Evolutionary conservation across 257 asterid genomes (phyloP), one percentile per base, ranked within the genome.

Genomic region (Plantago major): DNA sequence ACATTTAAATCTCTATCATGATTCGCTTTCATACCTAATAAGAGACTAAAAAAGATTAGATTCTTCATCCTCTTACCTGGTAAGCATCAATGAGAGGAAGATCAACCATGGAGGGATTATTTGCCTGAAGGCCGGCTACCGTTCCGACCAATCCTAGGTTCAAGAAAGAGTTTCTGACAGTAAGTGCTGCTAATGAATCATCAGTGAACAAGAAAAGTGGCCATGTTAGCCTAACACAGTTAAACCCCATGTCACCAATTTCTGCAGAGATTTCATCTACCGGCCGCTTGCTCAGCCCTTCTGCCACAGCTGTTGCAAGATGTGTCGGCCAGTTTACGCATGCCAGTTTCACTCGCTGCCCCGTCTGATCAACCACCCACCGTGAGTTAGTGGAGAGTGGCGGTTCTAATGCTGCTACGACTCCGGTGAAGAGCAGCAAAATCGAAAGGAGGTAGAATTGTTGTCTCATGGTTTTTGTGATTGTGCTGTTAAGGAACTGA

Each of bases 181-280:
- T 82, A 0, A 69, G 10, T 4, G 95, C 79, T 37, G 86, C 88
- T 64, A 92, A 71, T 16, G 95, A 50, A 26, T 79, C 86, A 64
- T 92, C 84, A 0, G 95, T 89, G 53, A 87, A 79, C 89, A 92
- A 68, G 74, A 81, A 86, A 11, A 92, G 95, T 13, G 97, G 95
- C 99, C 99, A 92, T 37, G 98, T 86, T 10, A 92, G 75, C 73
- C 98, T 77, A 19, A 89, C 98, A 54, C 98, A 92, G 62, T 89
- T 92, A 73, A 92, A 92, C 4, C 99, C 99, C 79, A 82, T 26
- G 30, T 63, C 66, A 5, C n/a, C 12, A 46, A 92, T 86, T 9
- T 71, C 65, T 48, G 67, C 62, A 0, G 99, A 89, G 1, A 92
- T 92, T 43, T 59, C 78, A 43, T 92, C 96, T 65, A 79, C 84